Evolutionary conservation across 2,329 filamentous ascomycete species (phyloP).

Genomic region (Basipetospora chlamydospora): DNA sequence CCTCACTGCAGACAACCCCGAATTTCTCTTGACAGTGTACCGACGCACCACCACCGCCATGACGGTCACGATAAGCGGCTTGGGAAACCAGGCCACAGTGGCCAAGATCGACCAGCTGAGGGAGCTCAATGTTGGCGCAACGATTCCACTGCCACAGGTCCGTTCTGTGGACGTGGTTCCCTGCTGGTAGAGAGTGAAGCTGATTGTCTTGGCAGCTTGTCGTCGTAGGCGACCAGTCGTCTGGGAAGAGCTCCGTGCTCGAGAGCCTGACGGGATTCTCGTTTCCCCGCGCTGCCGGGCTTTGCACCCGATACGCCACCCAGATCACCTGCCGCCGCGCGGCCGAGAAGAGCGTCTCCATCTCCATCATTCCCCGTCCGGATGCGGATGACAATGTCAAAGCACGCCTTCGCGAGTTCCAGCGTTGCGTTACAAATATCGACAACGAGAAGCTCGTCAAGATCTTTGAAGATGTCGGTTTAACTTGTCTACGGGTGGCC

Average conservation of each 20-base stretch:
- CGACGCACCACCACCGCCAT: not conserved
- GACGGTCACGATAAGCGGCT: slow-evolving; percentile 6
- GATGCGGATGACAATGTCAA: slow-evolving; percentile 8
- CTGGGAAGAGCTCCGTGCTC: slow-evolving; percentile 13
- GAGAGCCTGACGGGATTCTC: slow-evolving; percentile 12
- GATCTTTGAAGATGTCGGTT: not conserved
- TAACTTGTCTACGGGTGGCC: slow-evolving; percentile 12
- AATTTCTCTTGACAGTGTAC: no score
- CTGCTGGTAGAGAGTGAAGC: no score
- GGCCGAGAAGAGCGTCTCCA: slow-evolving; percentile 15
- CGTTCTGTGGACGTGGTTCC: no score
- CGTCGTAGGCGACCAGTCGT: slow-evolving; percentile 13
- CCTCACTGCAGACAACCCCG: no score
- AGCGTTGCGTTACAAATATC: slow-evolving; percentile 12
- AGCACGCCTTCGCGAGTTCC: slow-evolving; percentile 12
- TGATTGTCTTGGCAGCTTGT: no score
- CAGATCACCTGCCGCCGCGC: slow-evolving; percentile 21
- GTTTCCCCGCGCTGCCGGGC: slow-evolving; percentile 11
- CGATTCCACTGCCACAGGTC: not conserved
- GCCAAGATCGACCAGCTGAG: slow-evolving; percentile 27
- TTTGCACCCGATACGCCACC: slow-evolving; percentile 12
- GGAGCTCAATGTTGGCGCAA: slow-evolving; percentile 1
- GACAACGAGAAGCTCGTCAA: slow-evolving; percentile 8
- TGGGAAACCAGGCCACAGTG: slow-evolving; percentile 21
- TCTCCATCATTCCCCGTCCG: slow-evolving; percentile 26